A percentile compares a stretch with the other conserved stretches of the same genome.
Evolutionary conservation across 805 yeast species (phyloP).

Genomic region (Yarrowia sp.): DNA sequence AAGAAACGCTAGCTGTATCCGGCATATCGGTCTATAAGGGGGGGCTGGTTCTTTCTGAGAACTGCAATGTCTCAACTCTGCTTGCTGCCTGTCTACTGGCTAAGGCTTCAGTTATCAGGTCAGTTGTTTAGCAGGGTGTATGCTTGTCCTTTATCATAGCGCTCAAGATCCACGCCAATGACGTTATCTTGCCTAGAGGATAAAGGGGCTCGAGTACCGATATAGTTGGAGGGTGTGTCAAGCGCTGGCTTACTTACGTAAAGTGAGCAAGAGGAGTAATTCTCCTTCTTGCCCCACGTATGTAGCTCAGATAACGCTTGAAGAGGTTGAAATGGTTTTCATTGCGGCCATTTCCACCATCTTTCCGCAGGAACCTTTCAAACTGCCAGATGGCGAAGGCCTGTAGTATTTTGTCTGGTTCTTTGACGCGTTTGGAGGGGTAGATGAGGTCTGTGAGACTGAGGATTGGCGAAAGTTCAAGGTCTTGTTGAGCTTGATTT

Average conservation of each 20-base stretch:
- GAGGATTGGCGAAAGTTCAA: not conserved
- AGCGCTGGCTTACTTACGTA: not conserved
- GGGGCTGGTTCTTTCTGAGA: too few relatives aligned
- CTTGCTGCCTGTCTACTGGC: not conserved
- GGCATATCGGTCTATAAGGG: too few relatives aligned
- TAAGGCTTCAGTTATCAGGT: not conserved
- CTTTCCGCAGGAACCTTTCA: not conserved
- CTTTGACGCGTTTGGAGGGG: not conserved
- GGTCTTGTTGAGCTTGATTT: not conserved
- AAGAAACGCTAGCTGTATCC: too few relatives aligned
- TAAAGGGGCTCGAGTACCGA: not conserved
- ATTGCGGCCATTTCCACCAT: not conserved
- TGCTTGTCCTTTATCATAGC: not conserved
- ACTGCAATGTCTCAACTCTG: too few relatives aligned
- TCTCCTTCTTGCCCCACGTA: not conserved
- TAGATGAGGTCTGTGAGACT: not conserved
- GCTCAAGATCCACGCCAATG: not conserved
- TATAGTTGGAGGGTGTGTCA: not conserved
- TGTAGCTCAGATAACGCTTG: not conserved
- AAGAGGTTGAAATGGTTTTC: not conserved
- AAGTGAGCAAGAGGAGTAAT: not conserved
- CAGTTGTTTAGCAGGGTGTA: not conserved
- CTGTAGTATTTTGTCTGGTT: not conserved
- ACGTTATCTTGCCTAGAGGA: not conserved
- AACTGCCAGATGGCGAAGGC: not conserved